Base-by-base conservation (phyloP, 1,284 basidiomycete species). In the Trichosporon coremiiforme region DNA sequence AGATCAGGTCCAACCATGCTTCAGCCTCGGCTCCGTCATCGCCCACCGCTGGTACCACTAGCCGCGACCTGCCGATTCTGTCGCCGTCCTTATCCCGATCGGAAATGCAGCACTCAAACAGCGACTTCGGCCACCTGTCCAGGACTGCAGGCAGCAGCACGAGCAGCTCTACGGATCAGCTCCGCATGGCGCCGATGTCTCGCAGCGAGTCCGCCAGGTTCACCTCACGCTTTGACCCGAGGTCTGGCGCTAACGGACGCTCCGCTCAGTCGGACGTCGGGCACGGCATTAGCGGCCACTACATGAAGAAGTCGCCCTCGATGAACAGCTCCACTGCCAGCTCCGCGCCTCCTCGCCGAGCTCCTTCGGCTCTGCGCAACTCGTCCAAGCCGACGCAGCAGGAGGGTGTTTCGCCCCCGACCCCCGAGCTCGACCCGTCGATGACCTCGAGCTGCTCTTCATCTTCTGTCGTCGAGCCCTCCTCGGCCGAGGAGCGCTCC, bases 401-500 rank as follows among this genome's bases (percentile, higher is more conserved):
- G 25, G 13, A 29, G 4, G 60, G 22, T 38, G 47, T 47, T 5
- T 74, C 75, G 10, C 78, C 78, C 1, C 73, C 75, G 0, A 77
- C 78, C 6, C 76, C 78, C 25, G 78, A 79, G 64, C 73, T 79
- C 2, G 78, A 79, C 64, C 71, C 76, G 0, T 72, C 70, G 36
- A 62, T 62, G 57, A 67, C 66, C 0, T 71, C 69, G 31, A 72
- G 70, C 63, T 76, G 72, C 69, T 76, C 73, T 50, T 73, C 72
- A 7, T 50, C 36, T 1, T 73, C 72, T 2, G 72, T 70, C 31
- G 36, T 70, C 35, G 72, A 73, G 60, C 66, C 68, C 10, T 63
- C 53, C 20, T 68, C 66, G 17, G 47, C 66, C 50, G 70, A 71
- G 17, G 69, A 68, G 50, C 67, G 67, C 65, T 66, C 31, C 17